phyloP scores from a whole-genome alignment of 306 rosid species.

The Fragaria ananassa region DNA sequence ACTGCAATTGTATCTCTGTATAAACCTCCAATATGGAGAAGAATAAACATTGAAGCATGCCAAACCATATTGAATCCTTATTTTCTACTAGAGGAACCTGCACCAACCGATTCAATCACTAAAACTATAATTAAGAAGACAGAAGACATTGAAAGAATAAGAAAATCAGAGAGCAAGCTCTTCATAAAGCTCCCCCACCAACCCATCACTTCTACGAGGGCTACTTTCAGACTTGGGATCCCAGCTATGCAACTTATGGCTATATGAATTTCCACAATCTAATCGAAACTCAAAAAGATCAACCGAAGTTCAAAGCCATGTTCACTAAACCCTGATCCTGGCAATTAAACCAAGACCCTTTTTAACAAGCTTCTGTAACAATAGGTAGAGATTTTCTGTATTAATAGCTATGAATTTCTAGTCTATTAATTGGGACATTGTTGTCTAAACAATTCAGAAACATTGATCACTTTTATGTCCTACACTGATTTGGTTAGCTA shows the following conservation, averaged over 20 bases:
- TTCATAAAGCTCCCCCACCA: background rate
- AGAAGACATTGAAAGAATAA: background rate
- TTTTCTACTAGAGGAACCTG: too few relatives aligned
- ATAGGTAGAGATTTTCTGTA: background rate
- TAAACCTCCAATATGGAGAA: too few relatives aligned
- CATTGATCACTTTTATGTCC: background rate
- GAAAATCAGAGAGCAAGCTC: conserved; percentile 3
- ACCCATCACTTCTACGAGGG: background rate
- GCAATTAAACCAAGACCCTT: too few relatives aligned
- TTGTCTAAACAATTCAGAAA: background rate
- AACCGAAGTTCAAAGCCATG: background rate
- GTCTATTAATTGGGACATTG: background rate
- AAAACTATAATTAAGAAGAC: background rate
- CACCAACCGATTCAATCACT: conserved; percentile 18
- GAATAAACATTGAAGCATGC: too few relatives aligned
- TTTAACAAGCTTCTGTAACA: background rate
- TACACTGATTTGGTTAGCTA: background rate
- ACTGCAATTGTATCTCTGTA: too few relatives aligned
- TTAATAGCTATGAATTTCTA: background rate
- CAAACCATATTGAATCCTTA: too few relatives aligned
- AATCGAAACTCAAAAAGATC: background rate
- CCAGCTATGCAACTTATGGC: background rate
- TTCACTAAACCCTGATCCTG: background rate
- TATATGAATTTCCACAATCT: background rate
- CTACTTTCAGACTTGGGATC: background rate